phyloP scores from a whole-genome alignment of 192 early-diverging fungal species.

The Entomortierella lignicola region DNA sequence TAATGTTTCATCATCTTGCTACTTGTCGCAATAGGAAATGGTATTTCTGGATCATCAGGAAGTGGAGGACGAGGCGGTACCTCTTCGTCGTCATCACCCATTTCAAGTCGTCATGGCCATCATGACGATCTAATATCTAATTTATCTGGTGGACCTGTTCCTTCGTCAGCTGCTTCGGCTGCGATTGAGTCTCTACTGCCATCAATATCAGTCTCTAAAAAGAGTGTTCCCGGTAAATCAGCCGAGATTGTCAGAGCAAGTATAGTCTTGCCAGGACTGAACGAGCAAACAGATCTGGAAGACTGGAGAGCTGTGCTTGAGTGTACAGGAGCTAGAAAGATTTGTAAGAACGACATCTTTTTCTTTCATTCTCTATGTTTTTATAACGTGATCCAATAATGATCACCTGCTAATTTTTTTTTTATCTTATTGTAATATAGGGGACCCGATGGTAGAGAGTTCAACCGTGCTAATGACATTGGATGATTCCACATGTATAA shows the following conservation, averaged over 20 bases:
- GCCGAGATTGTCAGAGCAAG: conserved; percentile 54
- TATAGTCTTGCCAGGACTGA: conserved; percentile 43
- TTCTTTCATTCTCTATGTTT: not conserved
- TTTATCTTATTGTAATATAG: conserved; percentile 15
- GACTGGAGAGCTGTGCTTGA: conserved; percentile 55
- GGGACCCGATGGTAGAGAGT: conserved; percentile 57
- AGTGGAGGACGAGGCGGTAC: not conserved
- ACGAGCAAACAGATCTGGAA: conserved; percentile 55
- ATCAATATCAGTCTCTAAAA: conserved; percentile 42
- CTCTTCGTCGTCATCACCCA: conserved; percentile 30
- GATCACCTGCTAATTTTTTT: not conserved
- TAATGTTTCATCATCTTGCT: not conserved
- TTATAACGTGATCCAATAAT: not conserved
- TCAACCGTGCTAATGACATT: conserved; percentile 51
- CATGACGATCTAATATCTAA: conserved; percentile 15
- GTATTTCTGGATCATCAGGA: conserved; percentile 25
- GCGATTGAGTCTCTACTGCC: conserved; percentile 49
- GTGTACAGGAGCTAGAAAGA: conserved; percentile 50
- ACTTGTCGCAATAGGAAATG: conserved; percentile 10
- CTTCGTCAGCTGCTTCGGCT: conserved; percentile 42
- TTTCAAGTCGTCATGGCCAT: not conserved
- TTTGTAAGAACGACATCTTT: conserved; percentile 30
- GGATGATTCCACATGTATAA: conserved; percentile 53
- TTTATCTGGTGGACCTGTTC: conserved; percentile 15
- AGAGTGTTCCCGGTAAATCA: conserved; percentile 53